These are phyloP conservation scores for Waltergamsia citrina DNA, from an alignment of 2,329 filamentous ascomycete genomes.

Conservation along the genomic window DNA sequence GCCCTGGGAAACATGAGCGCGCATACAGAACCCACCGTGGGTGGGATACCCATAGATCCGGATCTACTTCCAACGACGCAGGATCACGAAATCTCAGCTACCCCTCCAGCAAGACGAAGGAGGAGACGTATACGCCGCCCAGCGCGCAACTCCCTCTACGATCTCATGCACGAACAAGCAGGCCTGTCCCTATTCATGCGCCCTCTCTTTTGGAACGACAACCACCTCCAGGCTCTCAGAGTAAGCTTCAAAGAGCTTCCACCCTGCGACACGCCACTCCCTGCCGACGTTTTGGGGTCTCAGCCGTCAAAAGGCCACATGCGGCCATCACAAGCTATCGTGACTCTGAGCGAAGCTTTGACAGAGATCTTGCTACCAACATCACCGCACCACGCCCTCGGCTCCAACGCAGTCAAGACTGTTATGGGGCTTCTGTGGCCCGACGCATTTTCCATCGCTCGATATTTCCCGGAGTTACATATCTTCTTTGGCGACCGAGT, in stretches of 20 bases:
- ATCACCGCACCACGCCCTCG: constrained; percentile 20
- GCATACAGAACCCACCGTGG: constrained; percentile 6
- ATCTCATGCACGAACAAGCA: constrained; percentile 38
- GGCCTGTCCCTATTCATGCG: constrained; percentile 38
- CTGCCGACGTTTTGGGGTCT: constrained; percentile 18
- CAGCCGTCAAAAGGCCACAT: constrained; percentile 24
- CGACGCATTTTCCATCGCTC: constrained; percentile 16
- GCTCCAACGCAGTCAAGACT: constrained; percentile 29
- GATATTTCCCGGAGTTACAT: constrained; percentile 29
- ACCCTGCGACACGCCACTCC: constrained; percentile 29
- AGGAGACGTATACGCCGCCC: constrained; percentile 25
- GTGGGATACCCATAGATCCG: constrained; percentile 12
- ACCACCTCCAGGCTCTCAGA: constrained; percentile 36
- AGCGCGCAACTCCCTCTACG: constrained; percentile 39
- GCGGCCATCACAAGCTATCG: constrained; percentile 30
- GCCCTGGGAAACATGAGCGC: constrained; percentile 17
- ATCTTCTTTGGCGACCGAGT: constrained; percentile 37
- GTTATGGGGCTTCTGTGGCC: constrained; percentile 37
- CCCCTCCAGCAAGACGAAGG: constrained; percentile 8
- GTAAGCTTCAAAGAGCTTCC: constrained; percentile 34
- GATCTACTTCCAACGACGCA: constrained; percentile 9
- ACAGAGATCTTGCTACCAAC: constrained; percentile 28
- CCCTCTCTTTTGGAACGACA: constrained; percentile 47
- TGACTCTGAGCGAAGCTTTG: constrained; percentile 30
- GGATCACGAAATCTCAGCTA: constrained; percentile 10